These are phyloP conservation scores for Neoarthrinium moseri DNA, from an alignment of 2,329 filamentous ascomycete species.

Conservation along the genomic window DNA sequence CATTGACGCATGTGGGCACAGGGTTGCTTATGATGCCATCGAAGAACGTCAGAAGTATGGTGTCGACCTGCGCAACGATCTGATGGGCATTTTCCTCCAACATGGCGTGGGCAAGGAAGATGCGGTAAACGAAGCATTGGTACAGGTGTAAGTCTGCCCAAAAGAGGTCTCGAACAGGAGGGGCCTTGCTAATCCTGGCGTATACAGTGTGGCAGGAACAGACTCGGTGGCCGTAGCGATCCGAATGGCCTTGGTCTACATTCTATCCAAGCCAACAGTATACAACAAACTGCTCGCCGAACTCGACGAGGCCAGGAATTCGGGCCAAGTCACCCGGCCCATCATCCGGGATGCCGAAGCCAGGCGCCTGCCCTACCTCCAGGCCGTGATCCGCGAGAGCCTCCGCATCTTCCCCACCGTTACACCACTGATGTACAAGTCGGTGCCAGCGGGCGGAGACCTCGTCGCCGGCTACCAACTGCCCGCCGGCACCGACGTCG, in stretches of 20 bases:
- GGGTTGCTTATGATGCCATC: constrained; percentile 13
- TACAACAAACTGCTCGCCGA: constrained; percentile 14
- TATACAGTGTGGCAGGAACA: constrained; percentile 13
- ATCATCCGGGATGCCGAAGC: constrained; percentile 14
- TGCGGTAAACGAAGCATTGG: constrained; percentile 13
- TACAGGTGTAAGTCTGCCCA: constrained; percentile 13
- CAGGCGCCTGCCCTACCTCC: constrained; percentile 14
- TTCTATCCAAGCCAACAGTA: constrained; percentile 10
- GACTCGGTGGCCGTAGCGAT: constrained; percentile 14
- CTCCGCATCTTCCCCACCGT: constrained; percentile 12
- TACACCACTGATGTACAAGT: constrained; percentile 12
- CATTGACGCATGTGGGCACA: background rate
- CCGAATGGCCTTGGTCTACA: constrained; percentile 12
- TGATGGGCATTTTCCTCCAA: constrained; percentile 13
- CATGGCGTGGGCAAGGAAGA: constrained; percentile 12
- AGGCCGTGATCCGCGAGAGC: constrained; percentile 14
- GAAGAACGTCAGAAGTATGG: constrained; percentile 11
- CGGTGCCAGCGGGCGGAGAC: constrained; percentile 14
- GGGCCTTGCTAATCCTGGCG: background rate
- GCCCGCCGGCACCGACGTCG: constrained; percentile 11
- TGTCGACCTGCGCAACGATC: constrained; percentile 10
- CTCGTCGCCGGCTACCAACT: constrained; percentile 8
- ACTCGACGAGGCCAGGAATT: constrained; percentile 4
- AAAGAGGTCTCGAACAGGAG: background rate
- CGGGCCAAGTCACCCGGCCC: constrained; percentile 1